Evolutionary conservation across 108 stramenopile genomes (phyloP), one percentile per base, ranked within the genome.

Genomic region (Skeletonema tropicum): DNA sequence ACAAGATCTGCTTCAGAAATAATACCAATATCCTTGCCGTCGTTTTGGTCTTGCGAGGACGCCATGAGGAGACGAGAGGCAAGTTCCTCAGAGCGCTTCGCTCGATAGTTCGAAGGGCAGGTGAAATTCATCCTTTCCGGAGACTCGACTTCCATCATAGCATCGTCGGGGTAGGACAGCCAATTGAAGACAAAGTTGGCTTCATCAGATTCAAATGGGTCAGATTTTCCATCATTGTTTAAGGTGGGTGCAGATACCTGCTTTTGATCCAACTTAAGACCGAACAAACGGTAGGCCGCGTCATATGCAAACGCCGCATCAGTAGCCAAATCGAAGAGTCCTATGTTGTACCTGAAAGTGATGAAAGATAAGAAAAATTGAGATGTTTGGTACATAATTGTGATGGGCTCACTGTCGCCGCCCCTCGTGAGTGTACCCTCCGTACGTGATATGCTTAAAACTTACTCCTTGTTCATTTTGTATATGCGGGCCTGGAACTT

Each of bases 41-140:
- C 52, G 19, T 55, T 55, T 0, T 21, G 21, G 3, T 49, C 48
- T 49, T 19, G 48, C 15, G 48, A 4, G 6, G 48, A 49, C 0
- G 21, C 21, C 2, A 23, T 3, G 23, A 21, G 52, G 23, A 21
- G 52, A 10, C 52, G 52, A 2, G 23, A 23, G 21, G 52, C 52
- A 55, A 55, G 52, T 55, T 55, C 52, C 52, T 55, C 23, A 9
- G 52, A 55, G 21, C 52, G 52, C 17, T 55, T 55, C 23, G 15
- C 21, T 23, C 52, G 19, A n/a, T 55, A 55, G 52, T 55, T n/a
- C 6, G 52, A 55, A 55, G 52, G 52, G 17, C 52, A 55, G 7
- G 52, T 55, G 52, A 55, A 55, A 23, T 55, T 55, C 52, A 55
- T 55, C 52, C 52, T 55, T 55, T 55, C 52, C 8, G 52, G 52